Percentiles rank a stretch among this genome's conserved stretches.
Evolutionary conservation across 2,329 filamentous ascomycete genomes (phyloP).

Genomic region (Talaromyces atroroseus): DNA sequence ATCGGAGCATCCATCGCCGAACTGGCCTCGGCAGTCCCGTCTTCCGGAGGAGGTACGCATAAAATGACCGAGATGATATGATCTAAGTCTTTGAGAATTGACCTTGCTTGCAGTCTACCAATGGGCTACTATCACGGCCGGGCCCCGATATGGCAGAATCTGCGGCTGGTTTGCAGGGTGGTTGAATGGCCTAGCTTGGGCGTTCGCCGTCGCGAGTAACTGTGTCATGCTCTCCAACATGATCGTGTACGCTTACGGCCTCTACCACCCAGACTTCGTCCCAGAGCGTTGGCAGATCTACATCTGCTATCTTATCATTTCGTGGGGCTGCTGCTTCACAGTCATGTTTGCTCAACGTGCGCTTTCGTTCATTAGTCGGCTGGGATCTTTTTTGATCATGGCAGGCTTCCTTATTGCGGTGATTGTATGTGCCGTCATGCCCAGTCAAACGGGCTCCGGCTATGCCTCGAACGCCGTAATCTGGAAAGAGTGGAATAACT

Average conservation of each 20-base stretch:
- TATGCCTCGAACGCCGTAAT: conserved; percentile 36
- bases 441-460: background rate
- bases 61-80: too few species aligned
- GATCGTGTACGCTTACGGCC: conserved; percentile 16
- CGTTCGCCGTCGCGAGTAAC: background rate
- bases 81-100: background rate
- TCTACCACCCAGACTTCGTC: conserved; percentile 36
- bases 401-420: conserved; percentile 46
- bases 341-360: conserved; percentile 46
- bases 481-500: conserved; percentile 48
- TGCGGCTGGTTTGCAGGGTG: conserved; percentile 38
- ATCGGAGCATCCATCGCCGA: conserved; percentile 43
- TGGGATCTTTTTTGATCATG: conserved; percentile 43
- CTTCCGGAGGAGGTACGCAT: conserved; percentile 34
- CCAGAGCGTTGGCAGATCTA: conserved; percentile 47
- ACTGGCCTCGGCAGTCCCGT: conserved; percentile 45
- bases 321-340: conserved; percentile 38
- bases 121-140: conserved; percentile 47
- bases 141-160: conserved; percentile 18
- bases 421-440: conserved; percentile 39
- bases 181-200: conserved; percentile 33
- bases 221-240: background rate
- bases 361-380: conserved; percentile 40
- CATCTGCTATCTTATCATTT: conserved; percentile 33
- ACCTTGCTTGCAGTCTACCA: conserved; percentile 37